Evolutionary conservation across 805 yeast genomes (phyloP).

Genomic region (Wickerhamomyces queroliae): DNA sequence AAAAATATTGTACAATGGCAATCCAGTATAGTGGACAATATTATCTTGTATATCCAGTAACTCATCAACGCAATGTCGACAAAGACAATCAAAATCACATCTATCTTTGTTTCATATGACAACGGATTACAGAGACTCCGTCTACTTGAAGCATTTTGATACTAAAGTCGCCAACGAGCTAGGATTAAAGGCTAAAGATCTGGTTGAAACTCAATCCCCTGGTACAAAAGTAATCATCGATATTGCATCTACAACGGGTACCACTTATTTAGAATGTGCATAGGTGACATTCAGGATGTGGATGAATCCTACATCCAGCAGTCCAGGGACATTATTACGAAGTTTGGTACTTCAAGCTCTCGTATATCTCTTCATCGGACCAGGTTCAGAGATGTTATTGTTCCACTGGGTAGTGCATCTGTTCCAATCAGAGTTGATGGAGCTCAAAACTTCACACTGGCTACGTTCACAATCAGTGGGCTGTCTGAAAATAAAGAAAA

Average conservation of each 20-base stretch:
- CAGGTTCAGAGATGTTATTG: too few relatives aligned
- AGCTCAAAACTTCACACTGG: slow-evolving; percentile 53
- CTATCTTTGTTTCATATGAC: too few relatives aligned
- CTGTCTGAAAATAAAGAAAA: too few relatives aligned
- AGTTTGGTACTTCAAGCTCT: slow-evolving; percentile 45
- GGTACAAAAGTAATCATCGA: slow-evolving; percentile 32
- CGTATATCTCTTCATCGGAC: slow-evolving; percentile 38
- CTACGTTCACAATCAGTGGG: too few relatives aligned
- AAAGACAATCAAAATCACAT: too few relatives aligned
- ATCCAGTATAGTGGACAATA: too few relatives aligned
- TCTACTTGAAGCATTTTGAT: not conserved
- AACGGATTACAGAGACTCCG: too few relatives aligned
- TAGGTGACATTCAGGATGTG: slow-evolving; percentile 30
- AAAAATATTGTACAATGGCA: too few relatives aligned
- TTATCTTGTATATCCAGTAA: too few relatives aligned
- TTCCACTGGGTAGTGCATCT: slow-evolving; percentile 30
- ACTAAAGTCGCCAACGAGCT: slow-evolving; percentile 33
- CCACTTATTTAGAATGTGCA: slow-evolving; percentile 39
- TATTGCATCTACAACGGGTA: slow-evolving; percentile 39
- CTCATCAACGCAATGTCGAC: too few relatives aligned
- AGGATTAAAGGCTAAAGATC: slow-evolving; percentile 34
- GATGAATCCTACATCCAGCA: slow-evolving; percentile 50
- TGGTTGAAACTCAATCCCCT: slow-evolving; percentile 24
- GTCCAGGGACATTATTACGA: slow-evolving; percentile 40
- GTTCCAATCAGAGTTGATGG: slow-evolving; percentile 32